Conservation (phyloP, 2,329 filamentous ascomycete species). For the Triangularia setosa region DNA sequence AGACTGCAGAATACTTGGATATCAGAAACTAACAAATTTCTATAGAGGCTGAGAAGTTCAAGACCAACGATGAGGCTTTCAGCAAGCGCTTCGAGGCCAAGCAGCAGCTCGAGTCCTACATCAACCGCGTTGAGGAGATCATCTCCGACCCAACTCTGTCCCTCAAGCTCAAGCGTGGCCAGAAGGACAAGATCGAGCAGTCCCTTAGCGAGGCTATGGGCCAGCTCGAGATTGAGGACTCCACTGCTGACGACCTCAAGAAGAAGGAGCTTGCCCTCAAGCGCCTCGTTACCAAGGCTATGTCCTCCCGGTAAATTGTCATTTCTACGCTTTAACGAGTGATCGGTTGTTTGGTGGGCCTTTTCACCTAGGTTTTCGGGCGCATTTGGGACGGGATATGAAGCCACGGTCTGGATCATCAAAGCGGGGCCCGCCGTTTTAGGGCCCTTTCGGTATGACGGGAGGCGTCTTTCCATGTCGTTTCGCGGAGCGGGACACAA, state of each 20-base stretch:
- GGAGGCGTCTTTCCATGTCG: constrained; percentile 29
- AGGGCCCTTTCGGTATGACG: constrained; percentile 21
- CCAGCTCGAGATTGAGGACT: constrained; percentile 93
- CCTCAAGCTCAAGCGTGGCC: constrained; percentile 96
- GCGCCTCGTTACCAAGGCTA: constrained; percentile 97
- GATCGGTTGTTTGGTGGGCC: constrained; percentile 13
- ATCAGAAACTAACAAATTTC: constrained; percentile 22
- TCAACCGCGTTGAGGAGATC: constrained; percentile 97
- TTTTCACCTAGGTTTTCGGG: constrained; percentile 15
- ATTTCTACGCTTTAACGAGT: constrained; percentile 16
- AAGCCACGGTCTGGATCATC: constrained; percentile 23
- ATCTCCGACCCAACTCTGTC: constrained; percentile 94
- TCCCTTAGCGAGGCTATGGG: constrained; percentile 96
- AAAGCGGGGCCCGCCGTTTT: constrained; percentile 16
- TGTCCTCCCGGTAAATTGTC: constrained; percentile 74
- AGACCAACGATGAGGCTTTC: constrained; percentile 95
- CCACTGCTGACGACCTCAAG: constrained; percentile 89
- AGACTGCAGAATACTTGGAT: constrained; percentile 5
- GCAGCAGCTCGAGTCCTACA: constrained; percentile 99
- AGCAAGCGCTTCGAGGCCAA: constrained; percentile 99
- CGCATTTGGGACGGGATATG: constrained; percentile 23
- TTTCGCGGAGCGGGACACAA: constrained; percentile 24
- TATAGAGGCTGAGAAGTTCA: constrained; percentile 92
- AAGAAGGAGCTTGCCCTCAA: constrained; percentile 99
- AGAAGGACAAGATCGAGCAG: constrained; percentile 99